Evolutionary conservation across 768 basidiomycete genomes (phyloP).

Genomic region (Russula sp.): DNA sequence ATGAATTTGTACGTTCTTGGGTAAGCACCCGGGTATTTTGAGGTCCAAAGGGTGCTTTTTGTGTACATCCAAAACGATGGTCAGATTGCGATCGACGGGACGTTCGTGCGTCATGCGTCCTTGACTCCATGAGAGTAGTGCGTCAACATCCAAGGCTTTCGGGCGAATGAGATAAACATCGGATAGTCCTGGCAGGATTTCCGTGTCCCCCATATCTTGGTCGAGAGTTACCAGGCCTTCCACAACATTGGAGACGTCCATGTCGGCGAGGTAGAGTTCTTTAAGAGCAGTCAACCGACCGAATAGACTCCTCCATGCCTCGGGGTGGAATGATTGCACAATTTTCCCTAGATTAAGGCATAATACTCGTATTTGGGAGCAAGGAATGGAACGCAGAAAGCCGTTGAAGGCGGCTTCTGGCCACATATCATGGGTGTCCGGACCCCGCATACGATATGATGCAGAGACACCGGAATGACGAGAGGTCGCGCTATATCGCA

Average conservation of each 20-base stretch:
- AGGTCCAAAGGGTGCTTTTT: background rate
- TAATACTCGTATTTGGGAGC: constrained; percentile 11
- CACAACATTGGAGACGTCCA: constrained; percentile 13
- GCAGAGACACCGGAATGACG: constrained; percentile 18
- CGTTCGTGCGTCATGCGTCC: background rate
- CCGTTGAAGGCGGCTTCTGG: constrained; percentile 15
- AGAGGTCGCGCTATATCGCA: constrained; percentile 19
- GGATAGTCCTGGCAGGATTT: background rate
- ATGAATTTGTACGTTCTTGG: constrained; percentile 12
- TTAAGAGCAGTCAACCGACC: constrained; percentile 7
- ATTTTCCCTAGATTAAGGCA: constrained; percentile 11
- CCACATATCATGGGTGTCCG: constrained; percentile 8
- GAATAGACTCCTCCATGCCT: constrained; percentile 16
- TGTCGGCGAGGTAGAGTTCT: constrained; percentile 12
- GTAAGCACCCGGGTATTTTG: background rate
- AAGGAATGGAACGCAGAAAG: constrained; percentile 16
- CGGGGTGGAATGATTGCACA: constrained; percentile 6
- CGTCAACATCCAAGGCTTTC: constrained; percentile 10
- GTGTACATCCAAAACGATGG: constrained; percentile 6
- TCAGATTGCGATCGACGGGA: background rate
- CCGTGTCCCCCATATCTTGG: background rate
- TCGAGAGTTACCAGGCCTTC: background rate
- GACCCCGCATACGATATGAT: constrained; percentile 15
- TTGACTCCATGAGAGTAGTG: constrained; percentile 7
- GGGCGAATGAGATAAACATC: constrained; percentile 12